Evolutionary conservation across 495 filamentous ascomycete genomes (phyloP).

Genomic region (Aspergillus affinis): DNA sequence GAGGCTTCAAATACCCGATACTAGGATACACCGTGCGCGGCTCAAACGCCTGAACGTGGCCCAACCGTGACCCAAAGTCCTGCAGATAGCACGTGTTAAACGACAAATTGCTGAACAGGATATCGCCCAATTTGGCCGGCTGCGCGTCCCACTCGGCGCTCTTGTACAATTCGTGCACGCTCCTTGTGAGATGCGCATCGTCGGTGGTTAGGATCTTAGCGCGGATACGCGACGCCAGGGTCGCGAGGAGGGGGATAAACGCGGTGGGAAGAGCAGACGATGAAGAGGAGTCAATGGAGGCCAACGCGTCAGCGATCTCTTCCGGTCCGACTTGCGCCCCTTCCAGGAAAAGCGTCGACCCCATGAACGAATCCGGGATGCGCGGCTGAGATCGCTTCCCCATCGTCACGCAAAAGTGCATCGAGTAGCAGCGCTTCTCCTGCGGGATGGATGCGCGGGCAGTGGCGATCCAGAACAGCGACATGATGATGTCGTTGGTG

Average conservation of each 20-base stretch:
- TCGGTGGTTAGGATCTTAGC: not conserved
- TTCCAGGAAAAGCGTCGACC: not conserved
- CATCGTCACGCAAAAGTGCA: not conserved
- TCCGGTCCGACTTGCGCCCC: not conserved
- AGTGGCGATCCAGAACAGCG: not conserved
- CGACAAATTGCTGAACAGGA: not conserved
- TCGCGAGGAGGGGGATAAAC: not conserved
- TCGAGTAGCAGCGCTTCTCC: not conserved
- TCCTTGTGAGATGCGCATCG: not conserved
- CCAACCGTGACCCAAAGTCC: not conserved
- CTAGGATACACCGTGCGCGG: not conserved
- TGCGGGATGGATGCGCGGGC: not conserved
- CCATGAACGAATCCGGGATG: not conserved
- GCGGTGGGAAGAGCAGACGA: not conserved
- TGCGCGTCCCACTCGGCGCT: not conserved
- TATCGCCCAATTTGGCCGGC: not conserved
- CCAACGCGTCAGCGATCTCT: not conserved
- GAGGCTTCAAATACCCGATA: not conserved
- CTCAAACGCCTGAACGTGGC: not conserved
- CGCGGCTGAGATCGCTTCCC: not conserved
- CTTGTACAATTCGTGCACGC: not conserved
- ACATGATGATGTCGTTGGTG: not conserved
- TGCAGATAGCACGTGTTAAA: not conserved
- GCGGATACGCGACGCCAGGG: not conserved
- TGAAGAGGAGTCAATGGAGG: not conserved